Base-by-base conservation (phyloP, 2,329 filamentous ascomycete genomes). In the Diaporthe citrichinensis region DNA sequence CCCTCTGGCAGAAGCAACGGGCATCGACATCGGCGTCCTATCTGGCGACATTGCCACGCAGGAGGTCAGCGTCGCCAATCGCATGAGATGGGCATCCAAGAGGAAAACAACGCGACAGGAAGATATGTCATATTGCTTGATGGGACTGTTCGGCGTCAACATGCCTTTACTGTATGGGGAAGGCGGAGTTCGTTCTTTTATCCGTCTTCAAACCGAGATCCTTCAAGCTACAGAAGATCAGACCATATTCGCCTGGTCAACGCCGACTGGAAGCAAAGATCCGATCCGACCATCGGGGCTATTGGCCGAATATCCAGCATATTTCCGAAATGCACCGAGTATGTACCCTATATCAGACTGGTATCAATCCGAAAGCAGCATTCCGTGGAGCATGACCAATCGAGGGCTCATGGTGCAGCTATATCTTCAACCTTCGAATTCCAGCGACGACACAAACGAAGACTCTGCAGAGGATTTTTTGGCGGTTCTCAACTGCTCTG, bases 161-260 rank as follows among this genome's bases (percentile, higher is more conserved):
- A 80, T 82, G 78, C 77, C 79, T 3, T 74, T 81, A 15, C 74
- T 81, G 23, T 82, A 82, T 46, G 81, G 81, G 4, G 81, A 82
- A 74, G 81, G 78, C 2, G 39, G 8, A 4, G 17, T 8, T 46
- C 59, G 59, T 14, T 28, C 59, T 23, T 65, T 65, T 23, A 65
- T 65, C 41, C 39, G 59, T 4, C 59, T 65, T 46, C 59, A 65
- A 28, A 6, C 5, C 25, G 39, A 65, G 25, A 65, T 65, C 10
- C 3, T 65, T 23, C 59, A 31, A 46, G 25, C 39, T 1, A 65
- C 39, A 8, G 41, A 65, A 34, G 41, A 65, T 23, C 61, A 65
- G 41, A 49, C 41, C 25, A 65, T 65, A 65, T 65, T 34, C 41
- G 61, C 61, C 41, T 65, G 61, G 59, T 46, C 39, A 12, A 8